These are phyloP conservation scores for Epichloe hybrida DNA, from an alignment of 2,329 filamentous ascomycete species.

Conservation along the genomic window DNA sequence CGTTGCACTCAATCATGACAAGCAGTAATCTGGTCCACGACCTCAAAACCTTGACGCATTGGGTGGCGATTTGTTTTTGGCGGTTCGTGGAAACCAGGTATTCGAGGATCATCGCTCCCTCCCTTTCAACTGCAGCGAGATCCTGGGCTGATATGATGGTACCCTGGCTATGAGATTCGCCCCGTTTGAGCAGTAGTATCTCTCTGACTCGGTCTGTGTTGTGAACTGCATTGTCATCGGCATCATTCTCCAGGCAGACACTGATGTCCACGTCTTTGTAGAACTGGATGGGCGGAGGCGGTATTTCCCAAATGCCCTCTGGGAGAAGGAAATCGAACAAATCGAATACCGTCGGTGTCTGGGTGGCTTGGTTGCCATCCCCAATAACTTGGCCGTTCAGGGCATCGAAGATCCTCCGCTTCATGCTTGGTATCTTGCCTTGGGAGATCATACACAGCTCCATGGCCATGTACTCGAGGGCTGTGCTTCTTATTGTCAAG, in stretches of 20 bases:
- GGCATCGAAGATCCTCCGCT: slow-evolving; percentile 54
- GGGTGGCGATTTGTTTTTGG: slow-evolving; percentile 40
- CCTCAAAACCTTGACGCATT: slow-evolving; percentile 54
- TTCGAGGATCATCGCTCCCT: slow-evolving; percentile 46
- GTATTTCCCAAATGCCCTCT: slow-evolving; percentile 34
- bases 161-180: slow-evolving; percentile 40
- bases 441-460: slow-evolving; percentile 71
- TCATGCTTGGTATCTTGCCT: slow-evolving; percentile 54
- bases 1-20: slow-evolving; percentile 69
- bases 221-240: slow-evolving; percentile 45
- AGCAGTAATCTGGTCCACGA: slow-evolving; percentile 78
- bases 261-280: slow-evolving; percentile 56
- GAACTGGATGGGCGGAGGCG: slow-evolving; percentile 41
- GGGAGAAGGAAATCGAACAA: slow-evolving; percentile 74
- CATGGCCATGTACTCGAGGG: slow-evolving; percentile 72
- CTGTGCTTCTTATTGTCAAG: slow-evolving; percentile 59
- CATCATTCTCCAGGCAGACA: slow-evolving; percentile 47
- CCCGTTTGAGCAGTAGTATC: slow-evolving; percentile 55
- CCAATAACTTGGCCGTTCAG: slow-evolving; percentile 64
- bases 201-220: slow-evolving; percentile 61
- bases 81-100: slow-evolving; percentile 53
- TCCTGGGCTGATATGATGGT: slow-evolving; percentile 37
- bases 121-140: slow-evolving; percentile 35
- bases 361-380: slow-evolving; percentile 50
- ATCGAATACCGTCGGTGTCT: slow-evolving; percentile 72